Evolutionary conservation across 202 grass and related monocot genomes (phyloP).

Genomic region (Elaeis oleifera): DNA sequence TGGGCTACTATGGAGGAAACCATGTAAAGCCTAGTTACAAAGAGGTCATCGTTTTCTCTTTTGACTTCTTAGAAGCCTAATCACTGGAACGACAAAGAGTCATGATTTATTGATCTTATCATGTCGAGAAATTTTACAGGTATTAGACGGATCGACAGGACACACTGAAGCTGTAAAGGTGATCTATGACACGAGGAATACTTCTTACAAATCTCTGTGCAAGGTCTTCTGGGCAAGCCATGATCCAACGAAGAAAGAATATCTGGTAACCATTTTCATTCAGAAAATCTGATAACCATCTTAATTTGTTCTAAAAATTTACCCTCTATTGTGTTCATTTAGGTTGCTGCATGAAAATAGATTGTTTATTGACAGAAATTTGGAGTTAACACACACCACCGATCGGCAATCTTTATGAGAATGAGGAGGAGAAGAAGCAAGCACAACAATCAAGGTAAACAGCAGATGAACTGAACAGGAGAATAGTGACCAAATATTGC

Average conservation of each 20-base stretch:
- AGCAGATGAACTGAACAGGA: slow-evolving; percentile 20
- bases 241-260: slow-evolving; percentile 18
- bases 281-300: no score
- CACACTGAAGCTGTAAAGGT: slow-evolving; percentile 23
- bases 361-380: neutral
- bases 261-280: neutral
- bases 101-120: neutral
- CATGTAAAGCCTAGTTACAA: slow-evolving; percentile 11
- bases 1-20: slow-evolving; percentile 15
- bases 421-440: slow-evolving; percentile 7
- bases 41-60: neutral
- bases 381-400: slow-evolving; percentile 2
- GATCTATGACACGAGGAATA: slow-evolving; percentile 12
- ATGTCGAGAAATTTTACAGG: neutral
- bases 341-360: neutral
- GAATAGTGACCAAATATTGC: slow-evolving; percentile 14
- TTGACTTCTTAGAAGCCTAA: neutral
- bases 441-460: slow-evolving; percentile 4
- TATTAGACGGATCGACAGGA: slow-evolving; percentile 9
- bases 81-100: neutral
- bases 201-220: slow-evolving; percentile 12
- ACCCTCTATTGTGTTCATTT: no score
- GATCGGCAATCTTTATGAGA: slow-evolving; percentile 1
- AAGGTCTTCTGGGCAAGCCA: slow-evolving; percentile 19
- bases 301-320: no score